These are phyloP conservation scores for Mycogone perniciosa DNA, from an alignment of 2,329 filamentous ascomycete species.

Conservation along the genomic window DNA sequence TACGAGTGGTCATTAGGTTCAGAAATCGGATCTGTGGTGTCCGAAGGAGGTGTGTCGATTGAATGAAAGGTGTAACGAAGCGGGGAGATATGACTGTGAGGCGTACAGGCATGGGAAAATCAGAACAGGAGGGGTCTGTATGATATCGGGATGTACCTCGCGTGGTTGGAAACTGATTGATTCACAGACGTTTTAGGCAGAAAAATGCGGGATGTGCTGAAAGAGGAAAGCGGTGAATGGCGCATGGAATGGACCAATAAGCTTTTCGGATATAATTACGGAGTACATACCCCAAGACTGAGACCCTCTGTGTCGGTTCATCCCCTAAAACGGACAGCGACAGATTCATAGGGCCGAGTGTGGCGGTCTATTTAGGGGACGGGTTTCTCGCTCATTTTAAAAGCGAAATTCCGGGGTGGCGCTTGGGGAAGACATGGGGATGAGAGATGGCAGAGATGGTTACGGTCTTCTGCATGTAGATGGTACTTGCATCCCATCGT, in stretches of 20 bases:
- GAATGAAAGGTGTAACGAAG: neutral
- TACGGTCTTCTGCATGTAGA: too few species aligned
- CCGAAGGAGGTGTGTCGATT: neutral
- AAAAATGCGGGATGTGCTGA: neutral
- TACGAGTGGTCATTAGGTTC: conserved; percentile 20
- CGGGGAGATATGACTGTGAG: conserved; percentile 12
- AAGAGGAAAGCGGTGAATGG: conserved; percentile 7
- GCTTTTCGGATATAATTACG: neutral
- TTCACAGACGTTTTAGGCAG: neutral
- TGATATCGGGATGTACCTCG: conserved; percentile 3
- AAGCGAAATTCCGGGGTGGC: conserved; percentile 9
- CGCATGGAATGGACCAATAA: conserved; percentile 2
- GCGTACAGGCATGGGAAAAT: conserved; percentile 10
- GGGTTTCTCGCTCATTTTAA: neutral
- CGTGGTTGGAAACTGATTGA: neutral
- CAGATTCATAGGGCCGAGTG: neutral
- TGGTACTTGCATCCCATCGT: too few species aligned
- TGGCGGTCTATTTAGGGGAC: neutral
- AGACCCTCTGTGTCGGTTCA: neutral
- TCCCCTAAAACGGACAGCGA: neutral
- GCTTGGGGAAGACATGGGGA: neutral
- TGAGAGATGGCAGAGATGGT: neutral
- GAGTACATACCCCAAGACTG: neutral
- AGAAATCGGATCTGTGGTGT: conserved; percentile 1
- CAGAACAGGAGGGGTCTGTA: conserved; percentile 3